These are phyloP conservation scores for Fraxinus quadrangulata DNA, from an alignment of 257 asterid genomes.

Conservation along the genomic window DNA sequence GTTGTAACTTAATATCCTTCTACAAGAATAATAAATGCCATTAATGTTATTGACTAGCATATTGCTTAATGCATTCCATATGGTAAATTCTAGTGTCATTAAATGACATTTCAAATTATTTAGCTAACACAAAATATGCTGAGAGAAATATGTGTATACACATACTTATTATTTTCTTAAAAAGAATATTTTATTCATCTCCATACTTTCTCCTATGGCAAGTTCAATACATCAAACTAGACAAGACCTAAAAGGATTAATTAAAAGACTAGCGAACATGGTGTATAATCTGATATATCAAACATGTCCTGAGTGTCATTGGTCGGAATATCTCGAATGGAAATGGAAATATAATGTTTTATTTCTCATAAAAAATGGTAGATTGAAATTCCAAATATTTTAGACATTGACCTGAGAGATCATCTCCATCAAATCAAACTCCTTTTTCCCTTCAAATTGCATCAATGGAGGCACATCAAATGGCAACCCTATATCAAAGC, in stretches of 20 bases:
- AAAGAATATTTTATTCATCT: too few species aligned
- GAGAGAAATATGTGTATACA: neutral
- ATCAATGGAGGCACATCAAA: slow-evolving; percentile 40
- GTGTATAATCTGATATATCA: neutral
- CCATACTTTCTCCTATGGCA: neutral
- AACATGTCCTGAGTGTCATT: neutral
- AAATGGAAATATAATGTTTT: neutral
- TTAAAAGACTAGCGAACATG: neutral
- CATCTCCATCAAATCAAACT: slow-evolving; percentile 29
- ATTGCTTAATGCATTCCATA: neutral
- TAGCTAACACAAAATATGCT: too few species aligned
- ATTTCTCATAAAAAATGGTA: neutral
- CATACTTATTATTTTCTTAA: too few species aligned
- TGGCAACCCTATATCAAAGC: slow-evolving; percentile 35
- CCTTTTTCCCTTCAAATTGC: slow-evolving; percentile 37
- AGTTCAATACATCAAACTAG: neutral
- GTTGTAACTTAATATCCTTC: neutral
- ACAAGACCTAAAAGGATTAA: neutral
- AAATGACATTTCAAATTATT: too few species aligned
- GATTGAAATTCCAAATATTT: neutral
- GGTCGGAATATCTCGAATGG: too few species aligned
- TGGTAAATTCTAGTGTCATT: neutral
- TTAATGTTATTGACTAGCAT: neutral
- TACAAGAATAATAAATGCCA: neutral
- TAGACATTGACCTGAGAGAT: slow-evolving; percentile 7